Conservation (phyloP, 2,329 filamentous ascomycete species). For the Lachnellula subtilissima region DNA sequence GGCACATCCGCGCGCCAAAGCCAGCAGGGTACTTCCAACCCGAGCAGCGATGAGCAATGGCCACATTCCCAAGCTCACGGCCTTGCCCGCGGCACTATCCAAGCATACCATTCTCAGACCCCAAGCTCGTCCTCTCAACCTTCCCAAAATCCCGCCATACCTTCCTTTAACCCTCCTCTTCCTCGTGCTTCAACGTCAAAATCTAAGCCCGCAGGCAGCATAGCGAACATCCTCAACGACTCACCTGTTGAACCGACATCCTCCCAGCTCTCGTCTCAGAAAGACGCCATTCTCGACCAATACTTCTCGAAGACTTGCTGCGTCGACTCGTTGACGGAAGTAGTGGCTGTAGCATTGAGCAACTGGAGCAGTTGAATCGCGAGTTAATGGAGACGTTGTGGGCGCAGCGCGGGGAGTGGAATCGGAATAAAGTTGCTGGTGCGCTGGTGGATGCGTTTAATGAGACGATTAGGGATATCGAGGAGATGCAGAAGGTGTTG, state of each 20-base stretch:
- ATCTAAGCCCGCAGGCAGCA: constrained; percentile 19
- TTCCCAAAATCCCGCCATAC: constrained; percentile 32
- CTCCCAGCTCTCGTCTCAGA: constrained; percentile 27
- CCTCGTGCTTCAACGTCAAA: constrained; percentile 21
- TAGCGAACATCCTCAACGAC: constrained; percentile 30
- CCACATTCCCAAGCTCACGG: constrained; percentile 53
- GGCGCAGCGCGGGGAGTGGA: constrained; percentile 73
- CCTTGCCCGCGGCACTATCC: constrained; percentile 38
- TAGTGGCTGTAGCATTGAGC: constrained; percentile 61
- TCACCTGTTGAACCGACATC: constrained; percentile 27
- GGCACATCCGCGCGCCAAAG: constrained; percentile 19
- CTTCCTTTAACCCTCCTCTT: constrained; percentile 34
- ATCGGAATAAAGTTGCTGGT: constrained; percentile 68
- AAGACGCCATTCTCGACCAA: constrained; percentile 38
- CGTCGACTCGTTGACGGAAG: constrained; percentile 22
- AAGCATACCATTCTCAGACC: constrained; percentile 25
- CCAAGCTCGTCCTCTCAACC: constrained; percentile 29
- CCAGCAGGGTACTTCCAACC: constrained; percentile 26
- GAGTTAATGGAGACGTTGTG: constrained; percentile 88
- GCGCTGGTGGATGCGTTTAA: constrained; percentile 69
- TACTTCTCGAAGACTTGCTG: constrained; percentile 23
- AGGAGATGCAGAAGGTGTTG: constrained; percentile 30
- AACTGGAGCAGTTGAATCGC: constrained; percentile 89
- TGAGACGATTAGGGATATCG: constrained; percentile 65
- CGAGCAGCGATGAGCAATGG: constrained; percentile 52